Base-by-base conservation (phyloP, 768 basidiomycete genomes). In the Agrocybe pediades region DNA sequence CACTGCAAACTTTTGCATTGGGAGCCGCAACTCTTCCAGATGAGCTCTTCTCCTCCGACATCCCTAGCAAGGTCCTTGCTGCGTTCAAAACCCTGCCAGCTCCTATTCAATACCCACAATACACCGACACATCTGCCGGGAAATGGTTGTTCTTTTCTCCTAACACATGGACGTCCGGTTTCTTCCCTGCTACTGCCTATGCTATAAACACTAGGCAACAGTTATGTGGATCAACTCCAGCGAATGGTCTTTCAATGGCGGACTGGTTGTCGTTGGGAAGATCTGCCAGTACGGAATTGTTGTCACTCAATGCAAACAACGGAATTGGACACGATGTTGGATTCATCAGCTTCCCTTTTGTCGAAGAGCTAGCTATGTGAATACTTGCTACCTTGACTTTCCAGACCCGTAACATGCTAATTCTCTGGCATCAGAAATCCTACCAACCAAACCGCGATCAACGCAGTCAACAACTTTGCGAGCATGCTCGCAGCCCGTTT, bases 321-420 rank as follows among this genome's bases (percentile, higher is more conserved):
- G 72, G 65, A 16, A 72, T 85, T 24, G 84, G 81, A 11, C 87
- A 89, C 59, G 87, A 90, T 62, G 83, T 86, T 25, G 88, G 87
- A 7, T 89, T 87, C 66, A 65, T 88, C 58, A 86, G 85, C 66
- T 86, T 80, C 59, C 84, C 87, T 0, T 88, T 88, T 62, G 71
- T 81, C 42, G 76, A 83, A 46, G 88, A 90, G 61, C 66, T 87
- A 15, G 57, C 62, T 9, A 58, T 88, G 86, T 88, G 60, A 44
- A 84, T 75, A 11, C 26, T 20, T 7, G 7, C 21, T 40, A 7
- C 27, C 23, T 25, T 8, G 46, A 17, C 36, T 48, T 17, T 9
- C 20, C 30, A 33, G 44, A 9, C 13, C 17, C 40, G n/a, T n/a
- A 29, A 17, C 29, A 44, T 13, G 15, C n/a, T 41, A 13, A 17